Base-by-base conservation (phyloP, 345 rosid genomes). In the Ceriops tagal region DNA sequence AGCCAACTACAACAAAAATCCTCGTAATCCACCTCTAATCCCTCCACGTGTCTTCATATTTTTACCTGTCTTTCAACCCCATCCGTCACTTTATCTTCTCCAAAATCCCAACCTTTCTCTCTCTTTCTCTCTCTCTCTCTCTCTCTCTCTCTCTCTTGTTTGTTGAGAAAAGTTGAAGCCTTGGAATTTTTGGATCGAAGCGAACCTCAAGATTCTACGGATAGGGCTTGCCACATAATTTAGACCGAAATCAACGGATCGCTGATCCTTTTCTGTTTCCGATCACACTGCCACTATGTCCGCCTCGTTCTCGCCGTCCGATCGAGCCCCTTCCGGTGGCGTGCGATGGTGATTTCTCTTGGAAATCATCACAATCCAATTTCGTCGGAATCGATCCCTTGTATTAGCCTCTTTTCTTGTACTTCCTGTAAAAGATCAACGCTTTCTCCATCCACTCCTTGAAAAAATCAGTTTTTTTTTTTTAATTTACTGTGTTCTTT, bases 11-110 rank as follows among this genome's bases (percentile, higher is more conserved):
- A 5, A 1, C 28, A 19, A 43, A 55, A 26, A 22, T 22, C 5
- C 10, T 22, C 11, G 1, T 8, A 22, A 8, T 24, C 30, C 15
- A 21, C 28, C 22, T 55, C 30, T 13, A 22, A 22, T 55, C 28
- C 28, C 6, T 22, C 58, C 74, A 75, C 77, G 79, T 72, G 82
- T 61, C 72, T 3, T 9, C 0, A 3, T 0, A 5, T 21, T 8
- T 37, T 19, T 26, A 5, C 5, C n/a, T 26, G 65, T 55, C 69
- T 61, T 34, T 61, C 37, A 46, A 32, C 5, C 8, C 15, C 69
- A 7, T 34, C n/a, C 61, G 82, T 68, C 53, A 59, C 39, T 51
- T n/a, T 71, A 75, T 64, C 67, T 32, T 20, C 15, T 13, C 55
- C 58, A 53, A 18, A 8, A 47, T 64, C n/a, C 65, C 5, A 32